A percentile compares a stretch with the other conserved stretches of the same genome.
These are phyloP conservation scores for Protea cynaroides DNA, from an alignment of 164 flowering plant species.

Conservation along the genomic window DNA sequence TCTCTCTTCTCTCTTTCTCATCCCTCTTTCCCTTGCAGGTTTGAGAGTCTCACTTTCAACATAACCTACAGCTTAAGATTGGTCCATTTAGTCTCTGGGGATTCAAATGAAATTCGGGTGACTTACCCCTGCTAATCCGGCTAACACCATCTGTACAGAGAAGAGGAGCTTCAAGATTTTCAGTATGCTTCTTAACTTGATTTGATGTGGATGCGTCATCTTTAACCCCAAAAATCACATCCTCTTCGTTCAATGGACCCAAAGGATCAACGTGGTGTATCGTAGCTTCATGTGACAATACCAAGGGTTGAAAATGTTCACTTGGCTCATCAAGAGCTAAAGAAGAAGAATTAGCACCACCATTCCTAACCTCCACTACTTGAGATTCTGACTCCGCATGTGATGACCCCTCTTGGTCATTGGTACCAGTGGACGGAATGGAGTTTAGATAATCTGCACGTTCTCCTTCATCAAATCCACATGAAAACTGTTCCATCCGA, in stretches of 20 bases:
- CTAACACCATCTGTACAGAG: conserved; percentile 22
- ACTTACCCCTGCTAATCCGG: conserved; percentile 51
- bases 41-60: no score
- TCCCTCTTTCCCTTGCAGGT: no score
- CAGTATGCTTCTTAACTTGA: conserved; percentile 29
- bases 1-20: no score
- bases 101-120: neutral
- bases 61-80: no score
- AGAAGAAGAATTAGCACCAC: conserved; percentile 9
- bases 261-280: conserved; percentile 7
- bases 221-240: conserved; percentile 22
- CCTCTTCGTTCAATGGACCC: conserved; percentile 15
- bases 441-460: conserved; percentile 17
- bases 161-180: conserved; percentile 25
- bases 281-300: conserved; percentile 14
- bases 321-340: conserved; percentile 15
- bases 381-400: conserved; percentile 24
- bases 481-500: conserved; percentile 18
- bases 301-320: conserved; percentile 16
- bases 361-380: conserved; percentile 15
- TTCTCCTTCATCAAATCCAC: conserved; percentile 16
- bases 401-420: conserved; percentile 18
- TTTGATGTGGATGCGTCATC: conserved; percentile 27
- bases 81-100: neutral
- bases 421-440: conserved; percentile 19